Base-by-base conservation (phyloP, 305 asterid species). In the Ilex paraguariensis region DNA sequence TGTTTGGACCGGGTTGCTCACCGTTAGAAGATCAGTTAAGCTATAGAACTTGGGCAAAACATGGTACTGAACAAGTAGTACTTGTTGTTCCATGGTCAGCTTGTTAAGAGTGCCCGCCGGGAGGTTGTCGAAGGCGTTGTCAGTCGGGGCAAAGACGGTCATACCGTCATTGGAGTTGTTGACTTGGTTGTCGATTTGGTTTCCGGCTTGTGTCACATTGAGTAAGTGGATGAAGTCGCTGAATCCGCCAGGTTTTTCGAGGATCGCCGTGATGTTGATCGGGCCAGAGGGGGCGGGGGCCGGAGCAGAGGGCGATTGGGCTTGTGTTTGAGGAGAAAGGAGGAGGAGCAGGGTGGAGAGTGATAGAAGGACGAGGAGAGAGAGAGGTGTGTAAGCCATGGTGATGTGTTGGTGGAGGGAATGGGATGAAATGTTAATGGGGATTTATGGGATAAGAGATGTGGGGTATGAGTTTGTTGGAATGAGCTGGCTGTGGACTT, bases 1-100 rank as follows among this genome's bases (percentile, higher is more conserved):
- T 3, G 98, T 92, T 61, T 89, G 70, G 40, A 90, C 97, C 13
- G 97, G 98, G 71, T 87, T 92, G 84, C 95, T 89, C 30, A 84
- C 88, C 2, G 94, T 68, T 8, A 57, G 71, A 48, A 92, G 78
- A 62, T 40, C 59, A 1, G 66, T 67, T 7, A 87, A 44, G 3
- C 82, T 61, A 82, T 92, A 92, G 84, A 46, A 92, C 11, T 80
- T 84, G 0, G 98, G 91, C 55, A 81, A 70, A 10, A 86, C 68
- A 57, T 87, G 96, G 85, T 82, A 81, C 30, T 57, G 81, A 7
- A 87, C 48, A 21, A 92, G 85, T 66, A 80, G 93, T 0, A 92
- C 82, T 30, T 92, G 82, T 65, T 84, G 95, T 57, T 89, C 90
- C 48, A 53, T 61, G 17, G 65, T 50, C 6, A 92, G 93, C 40